phyloP scores from a whole-genome alignment of 768 basidiomycete genomes.

The Lentinus tigrinus region DNA sequence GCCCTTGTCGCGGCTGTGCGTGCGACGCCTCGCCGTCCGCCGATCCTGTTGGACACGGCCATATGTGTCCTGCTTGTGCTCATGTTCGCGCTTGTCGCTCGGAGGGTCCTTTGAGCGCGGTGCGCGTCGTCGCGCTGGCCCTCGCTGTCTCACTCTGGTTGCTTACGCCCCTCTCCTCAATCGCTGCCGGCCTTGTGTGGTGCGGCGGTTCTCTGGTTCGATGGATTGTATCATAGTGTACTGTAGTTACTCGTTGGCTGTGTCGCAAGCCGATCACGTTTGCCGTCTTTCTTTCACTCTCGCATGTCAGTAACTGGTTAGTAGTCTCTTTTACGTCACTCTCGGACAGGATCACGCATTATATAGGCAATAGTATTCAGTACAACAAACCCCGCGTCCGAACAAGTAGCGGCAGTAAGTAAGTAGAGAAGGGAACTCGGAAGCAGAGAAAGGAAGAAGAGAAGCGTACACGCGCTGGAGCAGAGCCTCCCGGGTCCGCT shows the following conservation, averaged over 20 bases:
- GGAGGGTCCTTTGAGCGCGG: slow-evolving; percentile 44
- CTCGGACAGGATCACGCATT: neutral
- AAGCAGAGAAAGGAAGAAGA: neutral
- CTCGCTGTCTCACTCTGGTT: no score
- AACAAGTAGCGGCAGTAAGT: neutral
- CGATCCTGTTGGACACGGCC: slow-evolving; percentile 67
- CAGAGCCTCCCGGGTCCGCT: neutral
- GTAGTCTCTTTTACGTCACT: neutral
- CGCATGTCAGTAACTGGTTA: neutral
- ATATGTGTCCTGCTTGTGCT: slow-evolving; percentile 73
- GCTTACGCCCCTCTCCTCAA: no score
- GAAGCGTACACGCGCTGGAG: neutral
- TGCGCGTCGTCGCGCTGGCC: neutral
- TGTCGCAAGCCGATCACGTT: no score
- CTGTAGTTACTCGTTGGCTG: neutral
- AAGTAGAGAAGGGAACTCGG: no score
- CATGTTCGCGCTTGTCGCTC: slow-evolving; percentile 65
- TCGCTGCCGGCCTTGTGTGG: no score
- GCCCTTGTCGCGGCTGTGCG: slow-evolving; percentile 13
- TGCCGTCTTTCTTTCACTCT: no score
- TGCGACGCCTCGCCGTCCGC: slow-evolving; percentile 39
- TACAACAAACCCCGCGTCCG: slow-evolving; percentile 8
- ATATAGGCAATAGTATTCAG: slow-evolving; percentile 7
- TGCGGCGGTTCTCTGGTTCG: neutral
- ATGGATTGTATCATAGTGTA: slow-evolving; percentile 11